phyloP scores from a whole-genome alignment of 352 stramenopile genomes.

The Phytophthora niederhauseri region DNA sequence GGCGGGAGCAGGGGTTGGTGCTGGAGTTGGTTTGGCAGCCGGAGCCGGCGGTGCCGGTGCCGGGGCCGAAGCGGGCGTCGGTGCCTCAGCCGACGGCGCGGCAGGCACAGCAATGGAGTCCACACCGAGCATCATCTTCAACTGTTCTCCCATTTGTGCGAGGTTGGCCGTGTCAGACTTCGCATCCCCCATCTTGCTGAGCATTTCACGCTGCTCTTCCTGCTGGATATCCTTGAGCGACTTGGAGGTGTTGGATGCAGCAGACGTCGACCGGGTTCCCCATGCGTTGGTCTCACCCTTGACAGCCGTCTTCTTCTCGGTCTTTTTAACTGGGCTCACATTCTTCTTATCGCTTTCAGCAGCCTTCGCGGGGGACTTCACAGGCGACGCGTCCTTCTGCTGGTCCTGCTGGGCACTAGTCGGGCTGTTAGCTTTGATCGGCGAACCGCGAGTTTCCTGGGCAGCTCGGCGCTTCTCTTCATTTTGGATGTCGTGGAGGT shows the following conservation, averaged over 20 bases:
- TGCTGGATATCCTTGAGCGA: conserved; percentile 87
- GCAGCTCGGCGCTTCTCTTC: conserved; percentile 49
- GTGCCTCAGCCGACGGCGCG: not conserved
- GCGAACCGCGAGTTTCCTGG: conserved; percentile 16
- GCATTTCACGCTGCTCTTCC: conserved; percentile 76
- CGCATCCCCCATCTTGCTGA: conserved; percentile 54
- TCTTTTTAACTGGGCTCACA: conserved; percentile 33
- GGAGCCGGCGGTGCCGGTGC: conserved; percentile 10
- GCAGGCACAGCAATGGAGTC: conserved; percentile 31
- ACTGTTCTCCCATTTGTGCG: conserved; percentile 80
- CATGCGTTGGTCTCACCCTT: conserved; percentile 46
- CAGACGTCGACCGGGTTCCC: conserved; percentile 30
- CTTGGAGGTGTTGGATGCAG: conserved; percentile 32
- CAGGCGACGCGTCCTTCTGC: conserved; percentile 16
- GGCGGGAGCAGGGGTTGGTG: conserved; percentile 13
- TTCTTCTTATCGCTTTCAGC: conserved; percentile 38
- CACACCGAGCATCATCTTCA: conserved; percentile 91
- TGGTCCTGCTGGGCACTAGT: conserved; percentile 14
- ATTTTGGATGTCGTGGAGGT: conserved; percentile 48
- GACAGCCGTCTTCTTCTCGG: conserved; percentile 30
- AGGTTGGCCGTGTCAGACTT: conserved; percentile 46
- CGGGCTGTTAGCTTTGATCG: conserved; percentile 5
- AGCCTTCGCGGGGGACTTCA: conserved; percentile 23
- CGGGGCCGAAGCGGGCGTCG: conserved; percentile 13
- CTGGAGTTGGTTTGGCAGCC: conserved; percentile 8